These are phyloP conservation scores for Cercophora sp. DNA, from an alignment of 495 filamentous ascomycete genomes.

Conservation along the genomic window DNA sequence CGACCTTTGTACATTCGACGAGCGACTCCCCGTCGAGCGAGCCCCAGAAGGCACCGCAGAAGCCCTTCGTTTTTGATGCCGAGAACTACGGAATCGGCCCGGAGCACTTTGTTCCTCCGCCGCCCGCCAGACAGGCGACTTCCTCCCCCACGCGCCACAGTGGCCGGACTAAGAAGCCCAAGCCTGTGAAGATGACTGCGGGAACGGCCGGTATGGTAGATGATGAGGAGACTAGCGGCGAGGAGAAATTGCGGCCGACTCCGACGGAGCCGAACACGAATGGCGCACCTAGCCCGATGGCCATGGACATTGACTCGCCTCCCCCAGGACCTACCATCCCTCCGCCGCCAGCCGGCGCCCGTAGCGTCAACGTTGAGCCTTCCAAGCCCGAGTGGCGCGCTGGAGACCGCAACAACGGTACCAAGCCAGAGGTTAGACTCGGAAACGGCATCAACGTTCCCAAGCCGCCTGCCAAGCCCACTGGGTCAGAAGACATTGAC, in stretches of 20 bases:
- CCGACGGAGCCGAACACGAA: constrained; percentile 11
- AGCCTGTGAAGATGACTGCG: constrained; percentile 42
- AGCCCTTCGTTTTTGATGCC: constrained; percentile 51
- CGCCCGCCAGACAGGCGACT: constrained; percentile 25
- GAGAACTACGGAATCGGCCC: constrained; percentile 64
- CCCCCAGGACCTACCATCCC: constrained; percentile 19
- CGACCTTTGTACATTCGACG: constrained; percentile 13
- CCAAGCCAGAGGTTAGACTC: constrained; percentile 5
- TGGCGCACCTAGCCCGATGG: constrained; percentile 36
- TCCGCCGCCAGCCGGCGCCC: constrained; percentile 27
- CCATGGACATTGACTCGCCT: constrained; percentile 56
- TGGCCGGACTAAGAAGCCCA: constrained; percentile 31
- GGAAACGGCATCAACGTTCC: constrained; percentile 14
- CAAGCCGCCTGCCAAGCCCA: constrained; percentile 13
- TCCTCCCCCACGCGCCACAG: constrained; percentile 39
- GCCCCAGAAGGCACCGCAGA: constrained; percentile 12
- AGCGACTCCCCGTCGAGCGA: constrained; percentile 13
- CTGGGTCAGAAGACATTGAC: constrained; percentile 3
- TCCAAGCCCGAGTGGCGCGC: constrained; percentile 48
- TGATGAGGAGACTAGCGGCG: constrained; percentile 38
- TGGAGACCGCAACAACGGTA: constrained; percentile 30
- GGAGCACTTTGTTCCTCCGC: constrained; percentile 50
- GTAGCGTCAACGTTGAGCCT: constrained; percentile 44
- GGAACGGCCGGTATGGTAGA: constrained; percentile 45
- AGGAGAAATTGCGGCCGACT: constrained; percentile 24